Conservation (phyloP, 2,329 filamentous ascomycete genomes). For the Hypoxylon sp. region DNA sequence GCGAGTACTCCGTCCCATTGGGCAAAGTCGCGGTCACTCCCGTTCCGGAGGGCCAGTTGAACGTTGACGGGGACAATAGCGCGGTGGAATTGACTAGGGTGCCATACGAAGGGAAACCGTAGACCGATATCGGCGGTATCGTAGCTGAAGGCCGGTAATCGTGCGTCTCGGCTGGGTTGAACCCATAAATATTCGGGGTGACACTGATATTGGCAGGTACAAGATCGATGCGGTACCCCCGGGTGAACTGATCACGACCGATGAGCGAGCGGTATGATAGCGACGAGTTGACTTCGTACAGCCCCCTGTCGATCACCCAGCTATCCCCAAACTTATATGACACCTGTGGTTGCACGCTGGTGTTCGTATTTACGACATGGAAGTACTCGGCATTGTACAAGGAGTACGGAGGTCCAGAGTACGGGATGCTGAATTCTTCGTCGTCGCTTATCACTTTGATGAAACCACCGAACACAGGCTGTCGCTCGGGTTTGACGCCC, state of each 20-base stretch:
- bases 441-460: slow-evolving; percentile 39
- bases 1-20: slow-evolving; percentile 30
- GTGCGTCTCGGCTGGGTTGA: slow-evolving; percentile 31
- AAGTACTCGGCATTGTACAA: slow-evolving; percentile 44
- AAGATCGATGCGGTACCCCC: slow-evolving; percentile 41
- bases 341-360: slow-evolving; percentile 21
- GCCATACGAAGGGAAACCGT: slow-evolving; percentile 35
- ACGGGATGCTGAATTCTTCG: slow-evolving; percentile 46
- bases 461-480: slow-evolving; percentile 50
- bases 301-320: slow-evolving; percentile 20
- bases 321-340: slow-evolving; percentile 30
- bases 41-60: slow-evolving; percentile 35
- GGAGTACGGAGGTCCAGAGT: slow-evolving; percentile 49
- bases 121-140: slow-evolving; percentile 11
- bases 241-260: slow-evolving; percentile 37
- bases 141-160: slow-evolving; percentile 30
- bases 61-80: slow-evolving; percentile 30
- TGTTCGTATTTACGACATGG: slow-evolving; percentile 21
- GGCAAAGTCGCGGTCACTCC: slow-evolving; percentile 32
- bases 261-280: slow-evolving; percentile 36
- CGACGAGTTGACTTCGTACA: slow-evolving; percentile 35
- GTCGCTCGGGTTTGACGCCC: slow-evolving; percentile 37
- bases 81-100: slow-evolving; percentile 30
- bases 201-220: slow-evolving; percentile 44
- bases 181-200: slow-evolving; percentile 41